These are phyloP conservation scores for Phytopythium aichiense DNA, from an alignment of 352 stramenopile genomes.

Conservation along the genomic window DNA sequence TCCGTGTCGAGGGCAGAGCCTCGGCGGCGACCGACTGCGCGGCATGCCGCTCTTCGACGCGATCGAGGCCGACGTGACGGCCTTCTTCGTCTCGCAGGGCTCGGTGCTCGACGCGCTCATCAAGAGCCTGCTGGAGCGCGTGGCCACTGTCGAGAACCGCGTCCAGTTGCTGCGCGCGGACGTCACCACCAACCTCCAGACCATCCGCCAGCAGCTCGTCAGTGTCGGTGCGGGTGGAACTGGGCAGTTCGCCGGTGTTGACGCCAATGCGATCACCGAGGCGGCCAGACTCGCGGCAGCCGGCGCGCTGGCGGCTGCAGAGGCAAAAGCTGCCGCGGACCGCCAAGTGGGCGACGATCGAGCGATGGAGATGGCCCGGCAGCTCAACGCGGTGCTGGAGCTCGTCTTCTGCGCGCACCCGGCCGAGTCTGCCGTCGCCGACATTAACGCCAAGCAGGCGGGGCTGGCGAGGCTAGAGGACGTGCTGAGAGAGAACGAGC, in stretches of 20 bases:
- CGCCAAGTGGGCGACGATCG: constrained; percentile 30
- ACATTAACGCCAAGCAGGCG: constrained; percentile 31
- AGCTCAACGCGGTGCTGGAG: constrained; percentile 60
- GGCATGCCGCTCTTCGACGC: constrained; percentile 66
- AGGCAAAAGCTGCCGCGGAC: neutral
- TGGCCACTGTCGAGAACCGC: constrained; percentile 35
- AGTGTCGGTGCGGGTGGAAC: neutral
- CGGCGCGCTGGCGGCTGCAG: neutral
- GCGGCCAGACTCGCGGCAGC: constrained; percentile 5
- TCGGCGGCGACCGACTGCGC: neutral
- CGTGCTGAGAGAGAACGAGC: constrained; percentile 57
- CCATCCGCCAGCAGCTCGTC: constrained; percentile 23
- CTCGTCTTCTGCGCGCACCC: constrained; percentile 48
- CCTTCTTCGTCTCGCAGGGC: constrained; percentile 70
- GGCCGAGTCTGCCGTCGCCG: constrained; percentile 17
- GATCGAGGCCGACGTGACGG: constrained; percentile 53
- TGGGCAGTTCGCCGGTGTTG: neutral
- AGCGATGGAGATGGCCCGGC: constrained; percentile 45
- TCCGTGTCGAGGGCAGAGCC: neutral
- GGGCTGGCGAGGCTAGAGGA: constrained; percentile 41
- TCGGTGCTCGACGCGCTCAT: constrained; percentile 61
- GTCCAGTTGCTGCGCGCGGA: constrained; percentile 32
- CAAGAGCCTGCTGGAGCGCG: constrained; percentile 49
- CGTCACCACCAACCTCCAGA: constrained; percentile 25
- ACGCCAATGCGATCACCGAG: constrained; percentile 24